Percentiles rank a stretch among this genome's conserved stretches.
phyloP scores from a whole-genome alignment of 2,329 filamentous ascomycete species.

The Trichoderma arundinaceum region DNA sequence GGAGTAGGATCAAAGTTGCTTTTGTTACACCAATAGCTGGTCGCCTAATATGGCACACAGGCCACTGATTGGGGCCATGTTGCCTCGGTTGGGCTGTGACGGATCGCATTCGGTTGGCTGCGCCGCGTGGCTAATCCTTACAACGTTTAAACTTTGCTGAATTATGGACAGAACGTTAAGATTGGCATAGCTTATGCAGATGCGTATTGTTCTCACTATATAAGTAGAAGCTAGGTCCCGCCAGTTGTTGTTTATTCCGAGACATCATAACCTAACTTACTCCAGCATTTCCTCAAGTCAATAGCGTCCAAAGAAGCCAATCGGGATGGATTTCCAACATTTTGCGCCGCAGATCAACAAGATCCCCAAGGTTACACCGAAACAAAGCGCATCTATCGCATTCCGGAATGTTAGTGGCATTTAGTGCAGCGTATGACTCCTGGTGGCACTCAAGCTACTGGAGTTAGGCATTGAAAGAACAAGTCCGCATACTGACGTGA shows the following conservation, averaged over 20 bases:
- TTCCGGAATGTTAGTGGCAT: conserved; percentile 17
- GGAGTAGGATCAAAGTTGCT: neutral
- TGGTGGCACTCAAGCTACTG: no score
- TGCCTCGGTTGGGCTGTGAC: neutral
- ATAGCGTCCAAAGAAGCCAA: neutral
- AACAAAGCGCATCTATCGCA: neutral
- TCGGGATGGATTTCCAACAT: conserved; percentile 26
- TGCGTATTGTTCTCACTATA: no score
- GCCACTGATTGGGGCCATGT: neutral
- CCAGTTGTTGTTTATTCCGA: no score
- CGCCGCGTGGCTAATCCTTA: no score
- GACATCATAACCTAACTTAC: neutral
- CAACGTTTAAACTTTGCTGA: no score
- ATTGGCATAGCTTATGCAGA: no score
- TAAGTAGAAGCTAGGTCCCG: no score
- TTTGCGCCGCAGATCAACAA: conserved; percentile 7
- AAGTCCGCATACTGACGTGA: neutral
- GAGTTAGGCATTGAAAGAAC: no score
- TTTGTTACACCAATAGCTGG: neutral
- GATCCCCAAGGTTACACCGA: neutral
- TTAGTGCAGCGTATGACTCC: no score
- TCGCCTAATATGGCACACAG: neutral
- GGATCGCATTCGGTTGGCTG: no score
- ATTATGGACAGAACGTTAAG: no score
- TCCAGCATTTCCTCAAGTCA: neutral